Percentiles rank a stretch among this genome's conserved stretches.
Conservation (phyloP, 2,329 filamentous ascomycete genomes). For the Cladosporium sp. region DNA sequence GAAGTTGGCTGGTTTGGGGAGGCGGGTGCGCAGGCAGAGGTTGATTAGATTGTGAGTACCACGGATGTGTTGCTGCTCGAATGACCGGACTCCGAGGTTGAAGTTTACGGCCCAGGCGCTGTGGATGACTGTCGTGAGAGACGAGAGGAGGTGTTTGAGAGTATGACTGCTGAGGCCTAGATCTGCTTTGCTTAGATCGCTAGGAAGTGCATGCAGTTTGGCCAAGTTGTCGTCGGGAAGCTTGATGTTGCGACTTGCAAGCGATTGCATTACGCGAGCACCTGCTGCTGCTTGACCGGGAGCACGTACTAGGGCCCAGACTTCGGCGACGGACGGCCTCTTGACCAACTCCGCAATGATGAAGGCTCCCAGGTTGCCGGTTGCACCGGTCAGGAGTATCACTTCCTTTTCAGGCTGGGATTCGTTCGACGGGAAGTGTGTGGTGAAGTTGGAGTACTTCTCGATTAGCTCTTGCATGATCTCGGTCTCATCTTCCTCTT, state of each 20-base stretch:
- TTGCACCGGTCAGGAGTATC: conserved; percentile 57
- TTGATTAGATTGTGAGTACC: conserved; percentile 43
- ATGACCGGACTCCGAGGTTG: conserved; percentile 49
- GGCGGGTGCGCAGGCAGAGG: conserved; percentile 32
- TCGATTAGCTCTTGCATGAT: conserved; percentile 46
- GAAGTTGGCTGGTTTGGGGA: conserved; percentile 37
- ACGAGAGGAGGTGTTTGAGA: conserved; percentile 20
- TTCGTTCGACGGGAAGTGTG: conserved; percentile 19
- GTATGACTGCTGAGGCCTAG: conserved; percentile 36
- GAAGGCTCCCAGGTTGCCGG: conserved; percentile 62
- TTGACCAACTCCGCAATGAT: conserved; percentile 41
- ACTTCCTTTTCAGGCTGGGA: conserved; percentile 18
- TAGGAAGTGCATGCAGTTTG: conserved; percentile 37
- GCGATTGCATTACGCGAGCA: conserved; percentile 34
- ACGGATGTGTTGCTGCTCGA: conserved; percentile 45
- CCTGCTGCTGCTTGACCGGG: conserved; percentile 30
- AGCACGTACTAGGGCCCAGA: conserved; percentile 54
- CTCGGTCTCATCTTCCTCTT: conserved; percentile 34
- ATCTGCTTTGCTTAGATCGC: conserved; percentile 37
- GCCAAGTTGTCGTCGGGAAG: conserved; percentile 24
- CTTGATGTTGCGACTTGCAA: conserved; percentile 34
- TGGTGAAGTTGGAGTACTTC: conserved; percentile 39
- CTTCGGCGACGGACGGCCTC: conserved; percentile 29
- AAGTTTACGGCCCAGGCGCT: conserved; percentile 55
- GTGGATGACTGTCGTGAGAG: conserved; percentile 46